Base-by-base conservation (phyloP, 495 filamentous ascomycete species). In the Immersiella caudata region DNA sequence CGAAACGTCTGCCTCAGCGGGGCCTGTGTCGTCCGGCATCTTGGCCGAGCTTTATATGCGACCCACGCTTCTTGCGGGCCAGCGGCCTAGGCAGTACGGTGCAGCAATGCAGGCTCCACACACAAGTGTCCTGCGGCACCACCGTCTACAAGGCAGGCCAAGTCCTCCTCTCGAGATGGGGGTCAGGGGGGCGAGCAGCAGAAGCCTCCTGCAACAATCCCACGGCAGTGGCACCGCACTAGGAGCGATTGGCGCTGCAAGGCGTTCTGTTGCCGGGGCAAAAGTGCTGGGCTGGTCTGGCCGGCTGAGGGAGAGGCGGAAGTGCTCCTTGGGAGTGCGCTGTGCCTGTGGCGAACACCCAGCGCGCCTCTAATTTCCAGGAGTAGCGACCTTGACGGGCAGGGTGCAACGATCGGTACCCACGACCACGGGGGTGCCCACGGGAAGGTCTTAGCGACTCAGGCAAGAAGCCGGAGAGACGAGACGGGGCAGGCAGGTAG, bases 21-120 rank as follows among this genome's bases (percentile, higher is more conserved):
- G 76, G 46, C 77, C 78, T 62, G 74, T 70, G 74, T 81, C 76
- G 69, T 81, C 79, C 71, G 79, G 79, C 80, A 83, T 83, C 67
- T 67, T 79, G 79, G 74, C 78, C 74, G 73, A 76, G 70, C 73
- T 79, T 77, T 82, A 83, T 84, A 83, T 80, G 80, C 69, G 73
- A 74, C 65, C 40, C 65, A 52, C 69, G 69, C 61, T 63, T 69
- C 49, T 70, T 64, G 54, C 16, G 68, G 66, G 62, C 61, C 62
- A 63, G 57, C 36, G 64, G 57, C 60, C 70, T 62, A 60, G 64
- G 66, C 54, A 50, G 25, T 65, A 66, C 68, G 67, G 67, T 33
- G 58, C 70, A 68, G 70, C 57, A 76, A 75, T 76, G 84, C 77
- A 77, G 75, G 71, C 67, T 70, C 72, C 65, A 68, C 65, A 62